Conservation (phyloP, 192 early-diverging fungal genomes). For the Mortierella alpina region DNA sequence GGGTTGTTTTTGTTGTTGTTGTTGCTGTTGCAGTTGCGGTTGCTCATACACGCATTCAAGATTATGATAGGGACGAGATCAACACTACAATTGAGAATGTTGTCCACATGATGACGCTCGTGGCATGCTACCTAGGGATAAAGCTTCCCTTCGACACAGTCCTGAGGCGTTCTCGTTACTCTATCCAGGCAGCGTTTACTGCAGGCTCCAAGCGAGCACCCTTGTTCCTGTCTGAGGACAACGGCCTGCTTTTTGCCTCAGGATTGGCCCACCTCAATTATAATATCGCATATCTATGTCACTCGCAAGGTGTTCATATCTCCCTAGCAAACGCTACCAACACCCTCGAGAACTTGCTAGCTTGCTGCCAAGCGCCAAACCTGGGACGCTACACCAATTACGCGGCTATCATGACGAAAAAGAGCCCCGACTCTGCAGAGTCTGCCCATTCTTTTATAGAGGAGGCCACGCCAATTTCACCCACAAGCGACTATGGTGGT, state of each 20-base stretch:
- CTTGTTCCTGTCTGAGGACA: conserved; percentile 57
- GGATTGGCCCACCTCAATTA: conserved; percentile 68
- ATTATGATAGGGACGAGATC: conserved; percentile 57
- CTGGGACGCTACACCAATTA: conserved; percentile 62
- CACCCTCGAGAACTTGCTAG: conserved; percentile 60
- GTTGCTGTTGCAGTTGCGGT: neutral
- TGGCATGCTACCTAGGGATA: conserved; percentile 64
- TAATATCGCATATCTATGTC: conserved; percentile 67
- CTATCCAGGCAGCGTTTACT: conserved; percentile 23
- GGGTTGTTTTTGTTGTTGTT: neutral
- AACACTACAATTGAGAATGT: conserved; percentile 67
- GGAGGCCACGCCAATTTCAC: conserved; percentile 4
- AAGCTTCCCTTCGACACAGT: conserved; percentile 60
- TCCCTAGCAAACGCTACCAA: conserved; percentile 57
- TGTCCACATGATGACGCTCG: conserved; percentile 59
- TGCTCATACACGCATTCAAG: conserved; percentile 18
- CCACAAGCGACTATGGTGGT: conserved; percentile 32
- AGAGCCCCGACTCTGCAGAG: neutral
- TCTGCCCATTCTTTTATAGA: neutral
- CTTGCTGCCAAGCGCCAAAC: conserved; percentile 57
- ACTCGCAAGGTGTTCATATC: conserved; percentile 66
- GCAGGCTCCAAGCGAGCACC: conserved; percentile 52
- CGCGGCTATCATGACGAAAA: conserved; percentile 22
- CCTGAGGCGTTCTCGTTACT: conserved; percentile 28
- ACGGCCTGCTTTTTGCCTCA: conserved; percentile 51